Percentiles rank a stretch among this genome's conserved stretches.
Conservation (phyloP, 441 rosid genomes). For the Geranium incanum region DNA sequence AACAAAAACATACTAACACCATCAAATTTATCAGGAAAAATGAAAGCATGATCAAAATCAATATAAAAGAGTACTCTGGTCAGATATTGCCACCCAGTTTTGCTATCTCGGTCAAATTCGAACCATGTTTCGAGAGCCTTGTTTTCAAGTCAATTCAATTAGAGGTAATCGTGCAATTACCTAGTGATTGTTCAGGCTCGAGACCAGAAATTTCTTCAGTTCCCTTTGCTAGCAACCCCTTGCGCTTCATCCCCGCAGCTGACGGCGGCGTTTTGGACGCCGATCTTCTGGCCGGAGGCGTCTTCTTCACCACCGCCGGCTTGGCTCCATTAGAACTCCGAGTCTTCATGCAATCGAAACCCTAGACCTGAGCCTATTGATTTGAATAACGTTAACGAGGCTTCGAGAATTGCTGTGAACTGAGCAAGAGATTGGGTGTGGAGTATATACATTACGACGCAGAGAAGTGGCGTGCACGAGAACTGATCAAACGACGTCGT, state of each 20-base stretch:
- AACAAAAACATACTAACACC: not conserved
- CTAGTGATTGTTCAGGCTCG: conserved; percentile 27
- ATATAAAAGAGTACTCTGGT: not conserved
- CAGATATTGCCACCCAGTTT: not conserved
- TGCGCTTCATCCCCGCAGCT: conserved; percentile 22
- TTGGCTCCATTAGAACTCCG: conserved; percentile 27
- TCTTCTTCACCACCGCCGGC: conserved; percentile 23
- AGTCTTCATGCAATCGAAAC: conserved; percentile 30
- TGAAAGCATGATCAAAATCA: not conserved
- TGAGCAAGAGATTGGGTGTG: not conserved
- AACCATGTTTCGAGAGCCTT: not conserved
- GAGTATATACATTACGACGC: not conserved
- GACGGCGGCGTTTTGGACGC: conserved; percentile 16
- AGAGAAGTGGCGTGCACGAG: conserved; percentile 7
- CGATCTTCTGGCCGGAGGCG: conserved; percentile 33
- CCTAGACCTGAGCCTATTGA: not conserved
- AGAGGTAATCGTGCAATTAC: conserved; percentile 16
- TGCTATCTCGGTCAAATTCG: not conserved
- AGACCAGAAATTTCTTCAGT: conserved; percentile 28
- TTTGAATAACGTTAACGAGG: not conserved
- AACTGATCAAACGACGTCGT: not conserved
- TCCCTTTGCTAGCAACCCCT: conserved; percentile 23
- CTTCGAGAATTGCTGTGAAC: not conserved
- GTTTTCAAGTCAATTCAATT: not conserved
- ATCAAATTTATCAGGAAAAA: not conserved